Percentiles rank a stretch among this genome's conserved stretches.
These are phyloP conservation scores for Xylariomycetidae sp. DNA, from an alignment of 2,329 filamentous ascomycete genomes.

Conservation along the genomic window DNA sequence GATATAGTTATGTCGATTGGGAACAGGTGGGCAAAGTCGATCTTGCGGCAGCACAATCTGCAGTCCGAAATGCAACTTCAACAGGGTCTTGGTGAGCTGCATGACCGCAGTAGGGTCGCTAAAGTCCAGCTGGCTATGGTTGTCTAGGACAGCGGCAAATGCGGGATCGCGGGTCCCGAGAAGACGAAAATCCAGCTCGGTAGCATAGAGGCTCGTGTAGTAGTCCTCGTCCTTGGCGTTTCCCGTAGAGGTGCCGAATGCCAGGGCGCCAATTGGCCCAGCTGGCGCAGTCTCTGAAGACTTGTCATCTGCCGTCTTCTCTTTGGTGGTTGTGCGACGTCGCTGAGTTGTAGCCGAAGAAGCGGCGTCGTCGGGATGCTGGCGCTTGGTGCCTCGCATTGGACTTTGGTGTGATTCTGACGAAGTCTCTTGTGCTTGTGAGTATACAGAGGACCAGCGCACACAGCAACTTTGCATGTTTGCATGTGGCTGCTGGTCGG, in stretches of 20 bases:
- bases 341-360: too few relatives aligned
- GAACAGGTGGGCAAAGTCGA: slow-evolving; percentile 79
- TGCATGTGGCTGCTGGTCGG: too few relatives aligned
- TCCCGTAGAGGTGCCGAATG: not conserved
- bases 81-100: slow-evolving; percentile 74
- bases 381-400: too few relatives aligned
- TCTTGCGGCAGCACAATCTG: slow-evolving; percentile 65
- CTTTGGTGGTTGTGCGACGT: too few relatives aligned
- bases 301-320: too few relatives aligned
- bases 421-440: too few relatives aligned
- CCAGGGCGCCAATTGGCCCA: too few relatives aligned
- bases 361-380: too few relatives aligned
- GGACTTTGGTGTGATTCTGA: too few relatives aligned
- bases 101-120: slow-evolving; percentile 68
- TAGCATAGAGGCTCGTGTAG: slow-evolving; percentile 19
- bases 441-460: too few relatives aligned
- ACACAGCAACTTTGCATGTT: too few relatives aligned
- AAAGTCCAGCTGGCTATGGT: slow-evolving; percentile 62
- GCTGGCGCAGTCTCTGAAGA: too few relatives aligned
- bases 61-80: slow-evolving; percentile 70
- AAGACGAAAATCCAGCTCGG: slow-evolving; percentile 17
- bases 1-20: slow-evolving; percentile 78
- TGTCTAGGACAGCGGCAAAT: slow-evolving; percentile 22
- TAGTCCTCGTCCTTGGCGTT: slow-evolving; percentile 14
- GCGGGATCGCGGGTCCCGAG: slow-evolving; percentile 19